Conservation (phyloP, 2,329 filamentous ascomycete genomes). For the Diplodia mutila region DNA sequence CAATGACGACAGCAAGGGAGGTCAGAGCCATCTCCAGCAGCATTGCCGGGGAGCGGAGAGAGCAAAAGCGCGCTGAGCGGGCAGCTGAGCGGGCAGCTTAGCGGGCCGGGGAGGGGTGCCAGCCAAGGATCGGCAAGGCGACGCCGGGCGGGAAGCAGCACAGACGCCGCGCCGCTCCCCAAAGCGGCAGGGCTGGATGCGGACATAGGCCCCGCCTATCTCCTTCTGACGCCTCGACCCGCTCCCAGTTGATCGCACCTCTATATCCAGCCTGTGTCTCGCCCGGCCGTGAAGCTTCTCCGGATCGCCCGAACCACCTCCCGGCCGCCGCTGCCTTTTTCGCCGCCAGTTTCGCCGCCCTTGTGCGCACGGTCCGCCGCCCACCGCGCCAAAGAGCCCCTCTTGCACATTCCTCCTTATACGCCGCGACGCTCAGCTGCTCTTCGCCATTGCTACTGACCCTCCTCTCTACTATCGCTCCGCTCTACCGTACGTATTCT, state of each 20-base stretch:
- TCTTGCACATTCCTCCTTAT: conserved; percentile 8
- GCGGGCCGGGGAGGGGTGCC: not conserved
- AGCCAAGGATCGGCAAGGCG: conserved; percentile 17
- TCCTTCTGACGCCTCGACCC: conserved; percentile 14
- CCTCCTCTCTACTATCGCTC: not conserved
- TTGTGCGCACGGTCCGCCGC: not conserved
- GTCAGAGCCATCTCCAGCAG: not conserved
- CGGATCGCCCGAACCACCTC: not conserved
- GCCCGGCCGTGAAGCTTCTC: not conserved
- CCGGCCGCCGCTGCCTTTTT: not conserved
- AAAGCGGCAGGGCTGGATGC: conserved; percentile 15
- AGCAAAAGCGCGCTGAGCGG: not conserved
- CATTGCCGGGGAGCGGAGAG: not conserved
- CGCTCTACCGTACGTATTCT: not conserved
- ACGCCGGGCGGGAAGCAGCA: conserved; percentile 7
- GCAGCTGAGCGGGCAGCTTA: too few species aligned
- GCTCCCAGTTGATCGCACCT: not conserved
- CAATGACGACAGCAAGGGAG: not conserved
- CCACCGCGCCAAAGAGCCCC: not conserved
- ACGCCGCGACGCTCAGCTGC: not conserved
- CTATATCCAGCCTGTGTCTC: not conserved
- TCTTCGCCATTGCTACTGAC: not conserved
- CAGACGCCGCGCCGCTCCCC: not conserved
- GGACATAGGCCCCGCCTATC: conserved; percentile 19
- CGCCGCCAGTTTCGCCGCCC: not conserved